These are phyloP conservation scores for Anacardium occidentale DNA, from an alignment of 345 rosid species.

Conservation along the genomic window DNA sequence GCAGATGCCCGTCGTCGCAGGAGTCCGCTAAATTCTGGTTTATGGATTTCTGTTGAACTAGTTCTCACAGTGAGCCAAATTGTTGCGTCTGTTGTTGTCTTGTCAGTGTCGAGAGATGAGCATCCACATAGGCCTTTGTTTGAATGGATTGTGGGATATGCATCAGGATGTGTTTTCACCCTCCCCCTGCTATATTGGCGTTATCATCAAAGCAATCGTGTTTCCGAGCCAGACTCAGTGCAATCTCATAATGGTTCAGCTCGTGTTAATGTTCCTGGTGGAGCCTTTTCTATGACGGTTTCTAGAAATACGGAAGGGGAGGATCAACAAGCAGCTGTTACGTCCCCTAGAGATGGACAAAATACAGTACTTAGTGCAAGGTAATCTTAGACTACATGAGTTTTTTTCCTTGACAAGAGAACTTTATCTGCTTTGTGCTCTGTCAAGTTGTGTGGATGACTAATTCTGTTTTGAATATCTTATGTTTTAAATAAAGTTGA, in stretches of 20 bases:
- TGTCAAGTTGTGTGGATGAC: background rate
- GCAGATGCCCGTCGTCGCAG: slow-evolving; percentile 69
- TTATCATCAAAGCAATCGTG: slow-evolving; percentile 66
- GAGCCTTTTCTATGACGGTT: slow-evolving; percentile 73
- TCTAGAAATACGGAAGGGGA: slow-evolving; percentile 66
- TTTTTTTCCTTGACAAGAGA: background rate
- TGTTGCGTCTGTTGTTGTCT: slow-evolving; percentile 72
- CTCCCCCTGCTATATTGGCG: slow-evolving; percentile 94
- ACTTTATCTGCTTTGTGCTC: background rate
- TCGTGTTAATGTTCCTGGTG: slow-evolving; percentile 69
- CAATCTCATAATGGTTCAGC: slow-evolving; percentile 60
- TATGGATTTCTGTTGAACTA: slow-evolving; percentile 89
- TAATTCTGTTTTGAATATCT: background rate
- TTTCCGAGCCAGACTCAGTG: slow-evolving; percentile 58
- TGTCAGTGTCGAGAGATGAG: slow-evolving; percentile 75
- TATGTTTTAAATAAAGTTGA: background rate
- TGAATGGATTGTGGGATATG: slow-evolving; percentile 90
- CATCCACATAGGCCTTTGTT: slow-evolving; percentile 74
- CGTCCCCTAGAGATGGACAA: slow-evolving; percentile 60
- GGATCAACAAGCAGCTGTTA: slow-evolving; percentile 43
- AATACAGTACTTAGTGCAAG: slow-evolving; percentile 57
- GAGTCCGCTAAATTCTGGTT: slow-evolving; percentile 90
- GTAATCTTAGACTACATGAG: slow-evolving; percentile 33
- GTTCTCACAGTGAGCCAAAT: slow-evolving; percentile 83
- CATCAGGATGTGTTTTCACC: slow-evolving; percentile 82